These are phyloP conservation scores for Tausonia pullulans DNA, from an alignment of 1,284 basidiomycete species.

Conservation along the genomic window DNA sequence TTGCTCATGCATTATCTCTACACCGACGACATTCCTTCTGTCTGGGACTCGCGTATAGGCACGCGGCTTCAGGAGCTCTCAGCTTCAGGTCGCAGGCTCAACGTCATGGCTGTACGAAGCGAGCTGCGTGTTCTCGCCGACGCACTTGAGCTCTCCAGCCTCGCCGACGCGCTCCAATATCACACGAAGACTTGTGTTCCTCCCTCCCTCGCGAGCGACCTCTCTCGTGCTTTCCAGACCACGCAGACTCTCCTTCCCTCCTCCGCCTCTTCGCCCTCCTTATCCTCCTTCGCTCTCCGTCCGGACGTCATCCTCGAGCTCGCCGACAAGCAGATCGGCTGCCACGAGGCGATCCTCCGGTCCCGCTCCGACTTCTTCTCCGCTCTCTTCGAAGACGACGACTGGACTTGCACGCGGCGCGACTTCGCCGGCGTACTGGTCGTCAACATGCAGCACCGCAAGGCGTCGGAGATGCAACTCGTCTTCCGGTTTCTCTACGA, in stretches of 20 bases:
- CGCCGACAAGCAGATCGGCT: slow-evolving; percentile 53
- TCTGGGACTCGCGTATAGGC: slow-evolving; percentile 73
- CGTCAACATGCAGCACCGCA: slow-evolving; percentile 62
- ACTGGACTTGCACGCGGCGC: slow-evolving; percentile 63
- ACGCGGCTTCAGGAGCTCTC: slow-evolving; percentile 38
- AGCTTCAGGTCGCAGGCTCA: slow-evolving; percentile 38
- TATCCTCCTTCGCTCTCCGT: not conserved
- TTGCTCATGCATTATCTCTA: slow-evolving; percentile 80
- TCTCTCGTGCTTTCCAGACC: slow-evolving; percentile 33
- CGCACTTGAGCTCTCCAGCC: slow-evolving; percentile 39
- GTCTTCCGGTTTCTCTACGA: slow-evolving; percentile 71
- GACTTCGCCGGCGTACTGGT: slow-evolving; percentile 43
- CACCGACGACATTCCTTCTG: slow-evolving; percentile 64
- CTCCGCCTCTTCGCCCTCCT: not conserved
- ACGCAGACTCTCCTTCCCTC: slow-evolving; percentile 23
- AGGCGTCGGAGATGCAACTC: slow-evolving; percentile 62
- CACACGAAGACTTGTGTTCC: slow-evolving; percentile 28
- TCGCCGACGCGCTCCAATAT: slow-evolving; percentile 27
- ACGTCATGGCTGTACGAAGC: slow-evolving; percentile 44
- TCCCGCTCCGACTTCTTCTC: slow-evolving; percentile 77
- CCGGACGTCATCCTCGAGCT: slow-evolving; percentile 69
- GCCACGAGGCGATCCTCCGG: slow-evolving; percentile 65
- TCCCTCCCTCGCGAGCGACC: slow-evolving; percentile 27
- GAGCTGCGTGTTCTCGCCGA: slow-evolving; percentile 50
- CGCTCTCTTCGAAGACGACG: slow-evolving; percentile 70